These are phyloP conservation scores for Moesziomyces aphidis DNA, from an alignment of 1,284 basidiomycete genomes.

Conservation along the genomic window DNA sequence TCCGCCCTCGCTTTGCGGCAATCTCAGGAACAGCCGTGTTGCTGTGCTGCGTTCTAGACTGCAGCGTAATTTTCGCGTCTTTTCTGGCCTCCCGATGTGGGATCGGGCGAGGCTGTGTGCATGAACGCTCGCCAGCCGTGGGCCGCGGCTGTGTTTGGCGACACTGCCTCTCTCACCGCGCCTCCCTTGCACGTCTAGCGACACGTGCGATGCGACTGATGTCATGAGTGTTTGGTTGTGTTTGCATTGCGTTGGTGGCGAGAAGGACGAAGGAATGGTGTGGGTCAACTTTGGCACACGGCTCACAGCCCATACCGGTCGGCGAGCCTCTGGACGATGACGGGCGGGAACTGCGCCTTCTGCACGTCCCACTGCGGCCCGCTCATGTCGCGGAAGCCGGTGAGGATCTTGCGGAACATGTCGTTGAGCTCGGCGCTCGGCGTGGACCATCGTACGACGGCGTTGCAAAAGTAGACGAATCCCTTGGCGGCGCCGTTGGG, in stretches of 20 bases:
- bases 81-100: no score
- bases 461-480: slow-evolving; percentile 67
- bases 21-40: slow-evolving; percentile 2
- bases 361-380: slow-evolving; percentile 72
- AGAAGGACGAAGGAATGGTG: no score
- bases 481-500: slow-evolving; percentile 72
- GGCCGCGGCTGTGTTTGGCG: no score
- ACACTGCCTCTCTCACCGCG: no score
- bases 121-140: background rate
- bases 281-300: no score
- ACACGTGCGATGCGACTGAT: no score
- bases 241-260: background rate
- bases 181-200: no score
- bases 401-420: slow-evolving; percentile 73
- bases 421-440: slow-evolving; percentile 63
- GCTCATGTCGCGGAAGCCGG: slow-evolving; percentile 86
- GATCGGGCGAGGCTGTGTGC: slow-evolving; percentile 8
- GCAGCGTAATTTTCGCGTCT: background rate
- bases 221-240: no score
- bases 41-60: background rate
- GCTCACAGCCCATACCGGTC: slow-evolving; percentile 55
- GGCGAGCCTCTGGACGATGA: slow-evolving; percentile 59
- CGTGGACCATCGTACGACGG: slow-evolving; percentile 65
- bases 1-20: no score
- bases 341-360: slow-evolving; percentile 60